These are phyloP conservation scores for Canavalia gladiata DNA, from an alignment of 306 rosid genomes.

Conservation along the genomic window DNA sequence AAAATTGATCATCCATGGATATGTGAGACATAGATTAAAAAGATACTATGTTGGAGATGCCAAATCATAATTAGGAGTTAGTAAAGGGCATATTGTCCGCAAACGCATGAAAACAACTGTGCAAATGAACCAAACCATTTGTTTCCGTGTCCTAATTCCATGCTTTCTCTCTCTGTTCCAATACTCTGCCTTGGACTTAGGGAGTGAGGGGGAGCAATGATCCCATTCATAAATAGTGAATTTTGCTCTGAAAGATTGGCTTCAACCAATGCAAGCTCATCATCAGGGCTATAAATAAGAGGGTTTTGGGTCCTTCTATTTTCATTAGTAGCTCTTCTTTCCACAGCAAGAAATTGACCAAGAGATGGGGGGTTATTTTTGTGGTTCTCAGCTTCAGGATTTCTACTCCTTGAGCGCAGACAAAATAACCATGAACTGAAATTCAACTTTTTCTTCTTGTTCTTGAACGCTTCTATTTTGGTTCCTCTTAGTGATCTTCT, in stretches of 20 bases:
- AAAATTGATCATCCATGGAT: not conserved
- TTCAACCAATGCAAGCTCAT: conserved; percentile 44
- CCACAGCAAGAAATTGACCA: conserved; percentile 47
- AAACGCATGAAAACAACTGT: conserved; percentile 25
- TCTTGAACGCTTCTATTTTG: conserved; percentile 53
- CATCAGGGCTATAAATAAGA: conserved; percentile 15
- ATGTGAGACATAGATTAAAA: not conserved
- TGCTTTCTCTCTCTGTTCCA: conserved; percentile 13
- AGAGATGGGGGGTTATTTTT: conserved; percentile 40
- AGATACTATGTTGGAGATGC: not conserved
- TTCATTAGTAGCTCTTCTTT: conserved; percentile 41
- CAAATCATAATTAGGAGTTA: conserved; percentile 8
- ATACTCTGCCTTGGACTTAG: not conserved
- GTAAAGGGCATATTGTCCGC: not conserved
- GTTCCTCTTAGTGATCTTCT: conserved; percentile 70
- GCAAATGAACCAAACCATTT: conserved; percentile 32
- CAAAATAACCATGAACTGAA: conserved; percentile 37
- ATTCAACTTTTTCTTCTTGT: conserved; percentile 48
- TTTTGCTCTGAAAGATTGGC: not conserved
- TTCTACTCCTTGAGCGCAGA: conserved; percentile 15
- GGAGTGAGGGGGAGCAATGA: conserved; percentile 44
- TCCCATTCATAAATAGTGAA: conserved; percentile 45
- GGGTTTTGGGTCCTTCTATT: conserved; percentile 39
- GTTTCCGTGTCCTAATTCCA: not conserved
- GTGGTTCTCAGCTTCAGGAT: not conserved